Evolutionary conservation across 257 asterid species (phyloP), one percentile per base, ranked within the genome.

Genomic region (Solanum ossicruentum): DNA sequence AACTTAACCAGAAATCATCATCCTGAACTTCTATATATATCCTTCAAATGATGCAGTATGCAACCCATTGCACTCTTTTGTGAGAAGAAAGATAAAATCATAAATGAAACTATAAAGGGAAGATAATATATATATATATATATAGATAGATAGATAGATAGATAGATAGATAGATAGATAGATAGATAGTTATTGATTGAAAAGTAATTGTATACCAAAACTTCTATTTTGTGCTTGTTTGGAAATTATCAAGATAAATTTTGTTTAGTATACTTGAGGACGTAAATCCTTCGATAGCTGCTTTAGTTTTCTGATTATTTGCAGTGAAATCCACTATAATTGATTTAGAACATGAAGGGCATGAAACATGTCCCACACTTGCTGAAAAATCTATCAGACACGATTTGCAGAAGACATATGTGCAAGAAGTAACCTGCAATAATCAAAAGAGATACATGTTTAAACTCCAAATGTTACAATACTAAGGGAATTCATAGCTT

Each of bases 141-240:
- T n/a, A n/a, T n/a, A n/a, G n/a, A n/a, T n/a, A n/a, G n/a, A n/a
- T n/a, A n/a, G n/a, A 26, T 26, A 26, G 1, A 26, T 1, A 26
- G 1, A 26, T 26, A 26, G 1, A 26, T 26, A 26, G 1, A 26
- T 1, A 26, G 1, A 26, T 26, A 26, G 1, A 26, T 26, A 26
- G 1, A 26, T 1, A 26, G 1, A 26, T 26, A 26, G 1, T 26
- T 26, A 26, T 1, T 26, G 26, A 26, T 18, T 26, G 43, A 11
- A 83, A 36, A 21, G 41, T 21, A 41, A 77, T 36, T 56, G 87
- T 93, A 85, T 93, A 94, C 99, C 97, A 93, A 86, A 69, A 95
- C 98, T 84, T 95, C 97, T 84, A 95, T 94, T 90, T 94, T 72
- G 99, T 95, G 85, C 99, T 95, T 41, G 96, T 91, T 90, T 89